Evolutionary conservation across 768 basidiomycete species (phyloP), one percentile per base, ranked within the genome.

Genomic region (Mycena alexandri): DNA sequence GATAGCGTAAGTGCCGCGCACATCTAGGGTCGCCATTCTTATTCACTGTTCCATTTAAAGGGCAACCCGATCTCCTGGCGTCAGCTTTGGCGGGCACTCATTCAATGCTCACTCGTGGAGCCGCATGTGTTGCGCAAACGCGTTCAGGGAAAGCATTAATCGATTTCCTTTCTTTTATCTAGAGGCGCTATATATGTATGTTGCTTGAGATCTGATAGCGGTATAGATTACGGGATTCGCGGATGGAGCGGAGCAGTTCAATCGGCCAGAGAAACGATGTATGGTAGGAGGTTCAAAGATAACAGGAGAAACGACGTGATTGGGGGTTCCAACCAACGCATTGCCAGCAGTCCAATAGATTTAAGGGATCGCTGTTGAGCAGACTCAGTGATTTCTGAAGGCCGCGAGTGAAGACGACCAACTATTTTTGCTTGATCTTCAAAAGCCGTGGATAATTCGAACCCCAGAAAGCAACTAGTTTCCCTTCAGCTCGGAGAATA

Each of bases 51-150:
- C 21, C 9, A 24, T 71, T 59, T 65, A 1, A 58, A 93, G 90
- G 93, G 93, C 0, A 91, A 88, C 74, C 93, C 92, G 24, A 86
- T 93, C 55, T 90, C 89, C 47, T 94, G 93, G 93, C 81, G 92
- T 44, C 84, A 86, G 75, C 80, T 94, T 42, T 94, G 92, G 90
- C 92, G 89, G 73, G 81, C 80, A 9, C 71, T 92, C 48, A 85
- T 92, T 47, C 72, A 77, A 69, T 86, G 87, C 12, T 77, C 80
- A 0, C 73, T 74, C 1, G 81, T 94, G 12, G 84, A 83, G 57
- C 89, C 88, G 17, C 85, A 90, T 77, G 91, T 94, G 8, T 64
- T 82, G 58, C 61, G 67, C 24, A 68, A 68, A 34, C 47, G 50
- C 19, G 24, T 29, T 29, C 29, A 29, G 29, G 3, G 29, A 29